Base-by-base conservation (phyloP, 2,329 filamentous ascomycete species). In the Rasamsonia emersonii region DNA sequence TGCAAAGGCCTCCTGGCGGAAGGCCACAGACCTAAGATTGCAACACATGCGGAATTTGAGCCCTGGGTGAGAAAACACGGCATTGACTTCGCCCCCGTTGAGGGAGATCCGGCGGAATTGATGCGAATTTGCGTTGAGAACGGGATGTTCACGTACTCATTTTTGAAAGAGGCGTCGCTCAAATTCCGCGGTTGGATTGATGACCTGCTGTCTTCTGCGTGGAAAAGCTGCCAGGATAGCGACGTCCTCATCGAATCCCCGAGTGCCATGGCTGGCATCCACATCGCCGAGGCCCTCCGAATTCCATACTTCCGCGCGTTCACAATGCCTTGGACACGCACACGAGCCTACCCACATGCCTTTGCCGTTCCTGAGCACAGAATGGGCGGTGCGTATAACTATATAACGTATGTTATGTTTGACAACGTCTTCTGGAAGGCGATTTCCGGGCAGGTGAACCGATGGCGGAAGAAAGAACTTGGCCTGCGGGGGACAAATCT, bases 241-340 rank as follows among this genome's bases (percentile, higher is more conserved):
- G 89, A 98, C 54, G 65, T 98, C 18, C 68, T 98, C 23, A 94
- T 98, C 39, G 91, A 98, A 56, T 93, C 85, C 28, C 91, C 91
- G 0, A 93, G 85, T 36, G 86, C 91, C 9, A 98, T 98, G 91
- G 86, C 82, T 1, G 91, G 91, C 16, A 94, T 98, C 33, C 91
- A 98, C 56, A 93, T 98, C 44, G 91, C 91, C 1, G 91, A 98
- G 61, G 86, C 86, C 15, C 70, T 98, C 2, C 71, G 76, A 9
- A 93, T 98, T 26, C 91, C 91, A 0, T 98, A 98, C 58, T 96
- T 96, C 65, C 78, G 91, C 35, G 89, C 88, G 0, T 98, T 98
- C 54, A 93, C 86, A 11, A 98, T 98, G 91, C 91, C 91, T 0
- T 98, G 91, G 91, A 94, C 91, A 1, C 78, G 88, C 29, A 98